Base-by-base conservation (phyloP, 1,139 yeast genomes). In the Candida neerlandica region DNA sequence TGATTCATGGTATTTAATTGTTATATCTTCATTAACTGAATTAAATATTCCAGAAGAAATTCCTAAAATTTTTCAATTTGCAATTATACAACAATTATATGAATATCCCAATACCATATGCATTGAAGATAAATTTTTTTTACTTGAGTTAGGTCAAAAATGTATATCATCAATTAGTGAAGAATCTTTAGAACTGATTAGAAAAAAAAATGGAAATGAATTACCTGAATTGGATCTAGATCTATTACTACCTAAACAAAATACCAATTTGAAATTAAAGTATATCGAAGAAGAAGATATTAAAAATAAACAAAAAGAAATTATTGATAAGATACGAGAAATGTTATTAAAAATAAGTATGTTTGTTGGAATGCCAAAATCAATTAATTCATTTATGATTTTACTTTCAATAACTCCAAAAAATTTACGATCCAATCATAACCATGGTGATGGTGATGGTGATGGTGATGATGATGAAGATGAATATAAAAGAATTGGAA, bases 41-140 rank as follows among this genome's bases (percentile, higher is more conserved):
- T 84, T 94, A 60, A 91, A 91, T 61, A 81, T 78, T 52, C 96
- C 96, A 0, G 81, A 84, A 46, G 96, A 88, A 54, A 81, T 90
- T 37, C 91, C 96, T 2, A 75, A 74, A 48, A 66, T 91, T 12
- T 86, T 85, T 62, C 88, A 87, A 56, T 86, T 85, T 69, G 90
- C 91, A 10, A 61, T 91, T 57, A 71, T 82, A 49, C 77, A 76
- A 52, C 78, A 77, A 50, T 69, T 75, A 33, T 63, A 74, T 56
- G 72, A 70, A 55, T 59, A 52, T n/a, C n/a, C n/a, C 47, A 57
- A 63, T 39, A 69, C 73, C 4, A 4, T 11, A 4, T 15, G 12
- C 5, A 14, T 6, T n/a, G 14, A 4, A 23, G 18, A 37, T 10
- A 23, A 37, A 11, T 4, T 6, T 5, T 37, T 35, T 5, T 15